phyloP scores from a whole-genome alignment of 169 alveolate genomes.

The Cryptosporidium bovis region DNA sequence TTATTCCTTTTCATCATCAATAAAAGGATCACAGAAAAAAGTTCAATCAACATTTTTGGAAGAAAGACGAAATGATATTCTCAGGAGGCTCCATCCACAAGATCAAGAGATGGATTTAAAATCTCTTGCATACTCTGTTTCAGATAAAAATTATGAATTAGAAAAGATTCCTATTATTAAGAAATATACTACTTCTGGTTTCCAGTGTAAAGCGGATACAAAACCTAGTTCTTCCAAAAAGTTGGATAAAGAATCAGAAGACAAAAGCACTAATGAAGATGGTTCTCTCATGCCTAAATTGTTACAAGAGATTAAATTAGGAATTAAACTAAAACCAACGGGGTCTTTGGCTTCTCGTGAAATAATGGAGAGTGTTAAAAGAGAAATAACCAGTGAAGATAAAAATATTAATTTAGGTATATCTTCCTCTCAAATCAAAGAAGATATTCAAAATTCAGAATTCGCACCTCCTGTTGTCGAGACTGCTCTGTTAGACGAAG shows the following conservation, averaged over 20 bases:
- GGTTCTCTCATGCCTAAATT: constrained; percentile 15
- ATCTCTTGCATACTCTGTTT: constrained; percentile 35
- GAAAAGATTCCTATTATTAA: constrained; percentile 24
- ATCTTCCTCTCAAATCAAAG: constrained; percentile 52
- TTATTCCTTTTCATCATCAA: neutral
- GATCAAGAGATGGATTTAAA: constrained; percentile 27
- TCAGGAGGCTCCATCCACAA: constrained; percentile 39
- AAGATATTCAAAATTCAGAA: constrained; percentile 40
- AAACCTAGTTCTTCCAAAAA: neutral
- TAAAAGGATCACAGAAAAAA: neutral
- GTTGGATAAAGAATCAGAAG: neutral
- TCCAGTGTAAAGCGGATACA: neutral
- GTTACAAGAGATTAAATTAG: constrained; percentile 49
- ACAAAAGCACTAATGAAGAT: neutral
- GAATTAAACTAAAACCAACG: constrained; percentile 40
- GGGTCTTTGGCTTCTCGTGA: constrained; percentile 58
- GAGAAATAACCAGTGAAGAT: constrained; percentile 22
- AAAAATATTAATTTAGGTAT: constrained; percentile 24
- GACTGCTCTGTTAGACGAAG: constrained; percentile 51
- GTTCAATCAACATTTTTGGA: constrained; percentile 21
- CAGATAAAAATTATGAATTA: constrained; percentile 21
- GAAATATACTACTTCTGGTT: constrained; percentile 9
- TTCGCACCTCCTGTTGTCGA: constrained; percentile 69
- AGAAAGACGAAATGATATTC: constrained; percentile 30
- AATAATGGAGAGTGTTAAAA: constrained; percentile 29